phyloP scores from a whole-genome alignment of 139 green algal genomes.

The Tetratostichococcus sp. region DNA sequence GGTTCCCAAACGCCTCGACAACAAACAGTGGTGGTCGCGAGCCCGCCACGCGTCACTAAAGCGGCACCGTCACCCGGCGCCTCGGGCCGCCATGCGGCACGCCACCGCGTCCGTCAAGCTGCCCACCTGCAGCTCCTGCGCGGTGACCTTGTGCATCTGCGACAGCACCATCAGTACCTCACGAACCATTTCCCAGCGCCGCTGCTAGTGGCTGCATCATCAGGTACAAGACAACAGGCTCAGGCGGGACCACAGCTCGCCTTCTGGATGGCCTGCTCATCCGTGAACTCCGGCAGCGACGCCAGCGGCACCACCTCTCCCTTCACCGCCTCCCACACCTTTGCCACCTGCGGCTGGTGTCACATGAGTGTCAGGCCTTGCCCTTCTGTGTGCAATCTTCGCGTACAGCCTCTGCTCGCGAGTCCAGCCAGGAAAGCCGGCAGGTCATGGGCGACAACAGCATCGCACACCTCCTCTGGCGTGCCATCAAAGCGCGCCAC shows the following conservation, averaged over 20 bases:
- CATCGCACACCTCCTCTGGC: conserved; percentile 27
- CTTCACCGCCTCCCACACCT: conserved; percentile 9
- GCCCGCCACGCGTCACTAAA: no score
- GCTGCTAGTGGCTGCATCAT: neutral
- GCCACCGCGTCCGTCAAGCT: conserved; percentile 31
- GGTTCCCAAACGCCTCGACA: no score
- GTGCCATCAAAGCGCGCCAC: conserved; percentile 51
- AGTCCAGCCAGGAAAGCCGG: neutral
- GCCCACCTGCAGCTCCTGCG: conserved; percentile 39
- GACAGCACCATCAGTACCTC: neutral
- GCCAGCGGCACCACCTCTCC: conserved; percentile 11
- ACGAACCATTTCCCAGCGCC: neutral
- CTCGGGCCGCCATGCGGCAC: conserved; percentile 35
- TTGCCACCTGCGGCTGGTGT: neutral
- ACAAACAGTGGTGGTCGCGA: no score
- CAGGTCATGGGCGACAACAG: neutral
- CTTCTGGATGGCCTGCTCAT: conserved; percentile 1
- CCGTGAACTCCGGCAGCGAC: conserved; percentile 2
- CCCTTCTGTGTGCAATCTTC: neutral
- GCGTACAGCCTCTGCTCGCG: neutral
- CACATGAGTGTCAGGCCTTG: neutral
- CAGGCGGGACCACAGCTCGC: no score
- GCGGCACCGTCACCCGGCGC: conserved; percentile 8
- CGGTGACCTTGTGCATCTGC: conserved; percentile 40
- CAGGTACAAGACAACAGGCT: no score